Base-by-base conservation (phyloP, 192 early-diverging fungal species). In the Mycoemilia scoparia region DNA sequence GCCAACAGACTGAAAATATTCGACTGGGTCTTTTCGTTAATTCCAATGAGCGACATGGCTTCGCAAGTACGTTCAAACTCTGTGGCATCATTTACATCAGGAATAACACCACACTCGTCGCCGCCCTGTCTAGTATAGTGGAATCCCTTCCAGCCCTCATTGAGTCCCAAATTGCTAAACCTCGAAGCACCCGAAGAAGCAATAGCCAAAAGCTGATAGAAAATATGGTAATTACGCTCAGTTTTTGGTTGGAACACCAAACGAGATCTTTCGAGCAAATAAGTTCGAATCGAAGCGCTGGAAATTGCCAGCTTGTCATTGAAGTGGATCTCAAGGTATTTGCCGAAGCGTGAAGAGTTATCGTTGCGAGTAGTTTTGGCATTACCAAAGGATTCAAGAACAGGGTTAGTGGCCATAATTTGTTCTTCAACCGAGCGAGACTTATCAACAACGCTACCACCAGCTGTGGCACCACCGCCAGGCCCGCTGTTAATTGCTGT, bases 331-430 rank as follows among this genome's bases (percentile, higher is more conserved):
- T 93, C 88, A 42, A 90, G 81, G 61, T 93, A 98, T 69, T 98
- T 98, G 39, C 93, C 93, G 51, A 98, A 98, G 14, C 93, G 79
- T 30, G 90, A 96, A 38, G 71, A 76, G 68, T 98, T 98, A 66
- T 98, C 93, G 69, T 98, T 98, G 51, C 93, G 66, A 5, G 93
- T 96, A 7, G 93, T 98, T 57, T 98, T 98, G 20, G 93, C 88
- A 62, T 98, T 98, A 46, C 93, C 93, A 52, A 98, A 98, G 28
- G 93, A 79, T 72, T 98, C 93, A 70, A 95, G 89, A 50, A 98
- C 93, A 7, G 93, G 93, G 64, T 98, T 98, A 24, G 90, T 98
- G 3, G 93, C 79, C 38, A 86, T 46, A 38, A 86, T 79, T 61
- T 79, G 76, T 44, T 86, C 78, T 46, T 86, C 82, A 1, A 59